Evolutionary conservation across 1,139 yeast species (phyloP), one percentile per base, ranked within the genome.

Genomic region (Wickerhamomyces sp.): DNA sequence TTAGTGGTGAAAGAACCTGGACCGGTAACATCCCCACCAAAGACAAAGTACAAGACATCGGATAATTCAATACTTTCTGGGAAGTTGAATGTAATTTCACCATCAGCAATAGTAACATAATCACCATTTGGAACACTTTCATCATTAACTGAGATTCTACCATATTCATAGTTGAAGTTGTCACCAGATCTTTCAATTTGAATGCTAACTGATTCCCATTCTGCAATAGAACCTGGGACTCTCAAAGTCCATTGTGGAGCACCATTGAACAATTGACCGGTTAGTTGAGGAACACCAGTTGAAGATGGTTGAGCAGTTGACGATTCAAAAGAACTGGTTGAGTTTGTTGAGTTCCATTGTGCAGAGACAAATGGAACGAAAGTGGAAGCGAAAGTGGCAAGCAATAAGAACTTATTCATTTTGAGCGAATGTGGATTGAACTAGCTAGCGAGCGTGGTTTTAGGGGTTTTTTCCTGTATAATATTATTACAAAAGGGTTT

Each of bases 251-350:
- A 32, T n/a, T 23, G 26, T 23, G 27, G 27, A 16, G 8, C 6
- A 15, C 27, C 27, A 16, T 25, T 16, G 10, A 15, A 14, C 11
- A 37, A n/a, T 4, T 33, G 31, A 21, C 33, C 31, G 15, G 17
- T 15, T 10, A 31, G 19, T 6, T 35, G 26, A 6, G 40, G 34
- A 10, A 30, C 38, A 26, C 18, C 31, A 10, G 33, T 28, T 11
- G 25, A 8, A 23, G 23, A 26, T 18, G 25, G 27, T 20, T 32
- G 36, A 16, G 22, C 29, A 18, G 26, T 26, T 4, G 34, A 30
- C 6, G 36, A 16, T 22, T 25, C 30, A n/a, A 26, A 56, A 12
- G 39, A 14, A 37, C 62, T 65, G 35, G 23, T 28, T 10, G 26
- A 20, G 2, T 28, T 23, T n/a, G 16, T 30, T 13, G 20, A 3